Percentiles rank a stretch among this genome's conserved stretches.
Conservation (phyloP, 495 filamentous ascomycete species). For the Bombardia bombarda region DNA sequence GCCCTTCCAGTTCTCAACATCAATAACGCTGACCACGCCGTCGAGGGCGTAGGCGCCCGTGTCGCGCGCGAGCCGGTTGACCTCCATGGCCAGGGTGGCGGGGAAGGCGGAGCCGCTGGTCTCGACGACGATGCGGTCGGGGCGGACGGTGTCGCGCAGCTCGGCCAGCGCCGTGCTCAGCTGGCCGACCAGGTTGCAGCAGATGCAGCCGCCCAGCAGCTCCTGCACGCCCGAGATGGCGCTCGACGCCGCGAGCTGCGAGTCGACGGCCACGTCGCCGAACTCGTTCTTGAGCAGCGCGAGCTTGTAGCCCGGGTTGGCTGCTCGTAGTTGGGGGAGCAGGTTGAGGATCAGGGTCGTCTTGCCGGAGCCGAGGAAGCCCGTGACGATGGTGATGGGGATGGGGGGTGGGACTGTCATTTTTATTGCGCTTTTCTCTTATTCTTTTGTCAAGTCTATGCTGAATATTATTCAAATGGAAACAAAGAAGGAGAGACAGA, state of each 20-base stretch:
- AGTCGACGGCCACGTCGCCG: slow-evolving; percentile 89
- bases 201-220: slow-evolving; percentile 93
- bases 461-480: too few relatives aligned
- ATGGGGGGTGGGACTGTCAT: slow-evolving; percentile 70
- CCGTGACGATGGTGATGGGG: slow-evolving; percentile 89
- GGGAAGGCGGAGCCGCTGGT: slow-evolving; percentile 84
- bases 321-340: slow-evolving; percentile 68
- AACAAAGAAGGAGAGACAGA: too few relatives aligned
- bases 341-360: slow-evolving; percentile 88
- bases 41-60: slow-evolving; percentile 68
- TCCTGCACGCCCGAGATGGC: slow-evolving; percentile 87
- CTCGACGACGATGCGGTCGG: slow-evolving; percentile 89
- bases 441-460: too few relatives aligned
- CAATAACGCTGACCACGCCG: slow-evolving; percentile 86
- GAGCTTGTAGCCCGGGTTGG: slow-evolving; percentile 62
- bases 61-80: slow-evolving; percentile 67
- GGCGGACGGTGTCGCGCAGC: slow-evolving; percentile 49
- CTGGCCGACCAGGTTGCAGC: slow-evolving; percentile 94
- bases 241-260: slow-evolving; percentile 70
- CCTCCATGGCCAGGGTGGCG: slow-evolving; percentile 84
- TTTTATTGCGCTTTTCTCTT: too few relatives aligned
- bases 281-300: slow-evolving; percentile 99
- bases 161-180: slow-evolving; percentile 70
- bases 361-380: slow-evolving; percentile 91
- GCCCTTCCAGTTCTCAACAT: slow-evolving; percentile 95